Evolutionary conservation across 1,284 basidiomycete species (phyloP).

Genomic region (Leccinum subrobustum): DNA sequence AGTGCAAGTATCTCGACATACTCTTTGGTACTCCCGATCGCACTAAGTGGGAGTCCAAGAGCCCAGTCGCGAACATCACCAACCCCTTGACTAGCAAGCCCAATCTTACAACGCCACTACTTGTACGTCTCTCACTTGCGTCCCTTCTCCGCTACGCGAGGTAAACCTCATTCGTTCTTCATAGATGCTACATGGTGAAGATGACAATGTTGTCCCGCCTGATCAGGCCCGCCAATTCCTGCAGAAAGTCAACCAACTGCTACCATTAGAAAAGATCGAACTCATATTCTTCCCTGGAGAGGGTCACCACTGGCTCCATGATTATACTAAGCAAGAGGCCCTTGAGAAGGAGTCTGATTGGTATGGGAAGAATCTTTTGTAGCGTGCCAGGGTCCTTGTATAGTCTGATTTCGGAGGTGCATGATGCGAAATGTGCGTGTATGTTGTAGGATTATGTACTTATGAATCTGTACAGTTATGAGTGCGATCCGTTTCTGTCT

Average conservation of each 20-base stretch:
- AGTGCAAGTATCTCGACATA: constrained; percentile 47
- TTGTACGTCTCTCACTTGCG: constrained; percentile 13
- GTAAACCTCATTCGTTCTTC: constrained; percentile 3
- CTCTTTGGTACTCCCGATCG: constrained; percentile 47
- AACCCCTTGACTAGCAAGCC: background rate
- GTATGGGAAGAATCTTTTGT: constrained; percentile 34
- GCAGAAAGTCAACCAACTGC: constrained; percentile 33
- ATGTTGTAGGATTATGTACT: background rate
- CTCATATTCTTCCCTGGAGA: constrained; percentile 50
- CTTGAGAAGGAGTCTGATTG: constrained; percentile 45
- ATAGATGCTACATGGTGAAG: constrained; percentile 54
- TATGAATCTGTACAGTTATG: background rate
- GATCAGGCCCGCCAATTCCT: constrained; percentile 51
- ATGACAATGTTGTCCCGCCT: constrained; percentile 58
- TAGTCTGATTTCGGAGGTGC: background rate
- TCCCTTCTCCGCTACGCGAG: background rate
- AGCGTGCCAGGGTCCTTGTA: background rate
- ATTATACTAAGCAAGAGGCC: constrained; percentile 43
- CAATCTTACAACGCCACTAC: constrained; percentile 13
- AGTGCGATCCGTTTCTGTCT: background rate
- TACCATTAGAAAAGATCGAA: background rate
- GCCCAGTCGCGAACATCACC: constrained; percentile 9
- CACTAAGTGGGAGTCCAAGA: constrained; percentile 10
- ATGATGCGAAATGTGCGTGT: background rate
- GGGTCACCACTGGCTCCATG: constrained; percentile 54